Percentiles rank a stretch among this genome's conserved stretches.
Evolutionary conservation across 176 grass and related monocot genomes (phyloP).

Genomic region (Lolium multiflorum): DNA sequence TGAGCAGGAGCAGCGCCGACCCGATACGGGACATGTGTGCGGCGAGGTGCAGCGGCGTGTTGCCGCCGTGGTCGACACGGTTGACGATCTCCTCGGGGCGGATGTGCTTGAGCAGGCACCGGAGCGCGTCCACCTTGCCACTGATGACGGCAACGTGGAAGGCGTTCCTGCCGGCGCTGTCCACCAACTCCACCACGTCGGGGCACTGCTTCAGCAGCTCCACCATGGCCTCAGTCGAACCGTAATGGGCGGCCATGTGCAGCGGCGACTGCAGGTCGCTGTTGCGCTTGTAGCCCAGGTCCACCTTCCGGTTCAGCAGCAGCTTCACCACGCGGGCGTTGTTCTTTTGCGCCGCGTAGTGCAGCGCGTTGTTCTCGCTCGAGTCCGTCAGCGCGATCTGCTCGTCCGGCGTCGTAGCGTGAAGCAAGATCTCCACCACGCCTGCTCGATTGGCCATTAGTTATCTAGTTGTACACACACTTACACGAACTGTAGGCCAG

Average conservation of each 20-base stretch:
- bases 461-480: background rate
- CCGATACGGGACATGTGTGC: conserved; percentile 35
- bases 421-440: conserved; percentile 63
- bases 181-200: conserved; percentile 53
- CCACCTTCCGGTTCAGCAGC: conserved; percentile 40
- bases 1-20: conserved; percentile 44
- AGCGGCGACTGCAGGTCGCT: conserved; percentile 15
- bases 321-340: conserved; percentile 46
- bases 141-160: conserved; percentile 49
- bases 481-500: background rate
- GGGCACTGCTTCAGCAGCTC: conserved; percentile 58
- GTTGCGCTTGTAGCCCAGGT: conserved; percentile 63
- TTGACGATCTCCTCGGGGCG: conserved; percentile 55
- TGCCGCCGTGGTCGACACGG: conserved; percentile 36
- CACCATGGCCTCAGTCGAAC: conserved; percentile 48
- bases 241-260: conserved; percentile 55
- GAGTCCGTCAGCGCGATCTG: conserved; percentile 46
- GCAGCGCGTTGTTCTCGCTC: conserved; percentile 58
- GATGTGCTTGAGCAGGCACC: conserved; percentile 48
- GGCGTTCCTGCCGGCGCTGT: conserved; percentile 45
- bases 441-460: conserved; percentile 21
- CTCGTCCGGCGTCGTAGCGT: background rate
- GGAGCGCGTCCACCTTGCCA: conserved; percentile 50
- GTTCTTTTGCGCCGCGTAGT: conserved; percentile 74
- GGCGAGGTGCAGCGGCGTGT: conserved; percentile 67